phyloP scores from a whole-genome alignment of 225 moss, liverwort and hornwort species.

The Physcomitrium patens region DNA sequence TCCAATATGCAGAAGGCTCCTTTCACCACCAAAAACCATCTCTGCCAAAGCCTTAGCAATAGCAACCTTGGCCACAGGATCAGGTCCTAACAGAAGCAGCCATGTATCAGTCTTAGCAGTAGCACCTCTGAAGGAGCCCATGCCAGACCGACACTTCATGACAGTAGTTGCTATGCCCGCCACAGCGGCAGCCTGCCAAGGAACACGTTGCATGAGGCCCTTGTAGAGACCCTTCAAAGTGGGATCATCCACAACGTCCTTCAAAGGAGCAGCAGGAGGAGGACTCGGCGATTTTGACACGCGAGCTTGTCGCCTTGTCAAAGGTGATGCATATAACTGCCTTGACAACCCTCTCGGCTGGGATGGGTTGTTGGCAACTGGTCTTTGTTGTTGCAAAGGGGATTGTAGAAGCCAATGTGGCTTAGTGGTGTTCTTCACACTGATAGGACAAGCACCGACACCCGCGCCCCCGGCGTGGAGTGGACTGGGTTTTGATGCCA shows the following conservation, averaged over 20 bases:
- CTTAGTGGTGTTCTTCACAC: constrained; percentile 34
- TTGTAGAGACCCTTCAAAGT: constrained; percentile 60
- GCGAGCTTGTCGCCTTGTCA: constrained; percentile 20
- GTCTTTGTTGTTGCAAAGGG: constrained; percentile 34
- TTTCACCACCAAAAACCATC: constrained; percentile 60
- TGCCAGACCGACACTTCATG: constrained; percentile 62
- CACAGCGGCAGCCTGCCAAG: constrained; percentile 75
- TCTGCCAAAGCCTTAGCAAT: constrained; percentile 75
- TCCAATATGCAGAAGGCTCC: constrained; percentile 51
- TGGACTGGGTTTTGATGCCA: constrained; percentile 7
- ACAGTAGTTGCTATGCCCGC: constrained; percentile 61
- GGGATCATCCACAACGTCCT: constrained; percentile 30
- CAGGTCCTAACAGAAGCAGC: constrained; percentile 83
- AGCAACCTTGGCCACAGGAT: constrained; percentile 66
- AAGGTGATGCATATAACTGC: constrained; percentile 11
- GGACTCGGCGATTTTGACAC: constrained; percentile 34
- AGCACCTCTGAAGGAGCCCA: constrained; percentile 47
- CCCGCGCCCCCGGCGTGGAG: constrained; percentile 10
- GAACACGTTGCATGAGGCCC: constrained; percentile 58
- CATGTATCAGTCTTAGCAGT: constrained; percentile 60
- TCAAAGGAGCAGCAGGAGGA: constrained; percentile 22
- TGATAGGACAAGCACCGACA: constrained; percentile 35
- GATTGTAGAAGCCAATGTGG: constrained; percentile 41
- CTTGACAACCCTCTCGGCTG: background rate
- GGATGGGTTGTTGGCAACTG: background rate